phyloP scores from a whole-genome alignment of 768 basidiomycete genomes.

The Mycena crocata region DNA sequence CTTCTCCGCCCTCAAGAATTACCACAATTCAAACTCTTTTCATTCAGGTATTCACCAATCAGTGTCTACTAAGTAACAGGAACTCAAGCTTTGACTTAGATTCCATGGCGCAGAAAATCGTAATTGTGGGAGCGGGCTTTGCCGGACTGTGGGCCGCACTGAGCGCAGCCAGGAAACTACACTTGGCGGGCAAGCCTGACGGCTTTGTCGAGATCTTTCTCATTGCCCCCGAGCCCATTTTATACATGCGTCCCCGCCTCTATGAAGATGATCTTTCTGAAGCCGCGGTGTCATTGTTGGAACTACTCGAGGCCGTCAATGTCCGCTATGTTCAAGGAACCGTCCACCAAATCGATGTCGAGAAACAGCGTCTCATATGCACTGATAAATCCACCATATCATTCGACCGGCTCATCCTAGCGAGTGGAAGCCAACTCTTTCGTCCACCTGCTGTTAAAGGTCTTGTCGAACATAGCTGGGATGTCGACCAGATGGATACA shows the following conservation, averaged over 20 bases:
- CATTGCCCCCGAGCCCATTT: conserved; percentile 34
- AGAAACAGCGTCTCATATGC: conserved; percentile 17
- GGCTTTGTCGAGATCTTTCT: conserved; percentile 24
- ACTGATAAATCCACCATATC: conserved; percentile 12
- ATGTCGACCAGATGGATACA: conserved; percentile 28
- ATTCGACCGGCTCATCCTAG: conserved; percentile 32
- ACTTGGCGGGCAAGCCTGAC: conserved; percentile 14
- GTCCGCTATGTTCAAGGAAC: conserved; percentile 29
- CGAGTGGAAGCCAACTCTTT: conserved; percentile 33
- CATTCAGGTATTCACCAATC: too few relatives aligned
- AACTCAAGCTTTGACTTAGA: too few relatives aligned
- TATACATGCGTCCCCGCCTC: conserved; percentile 34
- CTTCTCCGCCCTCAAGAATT: too few relatives aligned
- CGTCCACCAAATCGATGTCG: conserved; percentile 22
- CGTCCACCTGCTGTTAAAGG: conserved; percentile 26
- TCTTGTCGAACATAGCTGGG: conserved; percentile 24
- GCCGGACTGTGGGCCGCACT: conserved; percentile 34
- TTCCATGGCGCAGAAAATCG: conserved; percentile 18
- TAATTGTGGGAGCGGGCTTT: conserved; percentile 34
- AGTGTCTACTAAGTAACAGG: too few relatives aligned
- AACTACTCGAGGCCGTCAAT: conserved; percentile 17
- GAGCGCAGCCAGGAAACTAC: conserved; percentile 30
- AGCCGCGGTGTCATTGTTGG: conserved; percentile 19
- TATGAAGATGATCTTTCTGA: conserved; percentile 31
- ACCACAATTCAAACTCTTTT: too few relatives aligned